A percentile compares a stretch with the other conserved stretches of the same genome.
These are phyloP conservation scores for Phytopythium boreale DNA, from an alignment of 352 stramenopile genomes.

Conservation along the genomic window DNA sequence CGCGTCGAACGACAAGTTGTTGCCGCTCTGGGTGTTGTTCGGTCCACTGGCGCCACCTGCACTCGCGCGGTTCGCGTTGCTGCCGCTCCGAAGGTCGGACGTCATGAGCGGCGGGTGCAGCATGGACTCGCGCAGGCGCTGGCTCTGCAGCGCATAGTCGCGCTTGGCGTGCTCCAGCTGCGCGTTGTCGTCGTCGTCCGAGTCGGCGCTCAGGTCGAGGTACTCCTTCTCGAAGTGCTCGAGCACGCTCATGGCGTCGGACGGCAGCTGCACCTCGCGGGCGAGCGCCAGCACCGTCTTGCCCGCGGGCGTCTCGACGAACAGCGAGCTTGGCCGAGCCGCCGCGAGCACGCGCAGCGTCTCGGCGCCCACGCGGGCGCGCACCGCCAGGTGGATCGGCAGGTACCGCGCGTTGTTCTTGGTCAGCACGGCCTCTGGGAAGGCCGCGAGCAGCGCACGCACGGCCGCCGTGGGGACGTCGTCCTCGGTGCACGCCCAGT, in stretches of 20 bases:
- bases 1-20: slow-evolving; percentile 2
- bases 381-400: slow-evolving; percentile 81
- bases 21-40: slow-evolving; percentile 3
- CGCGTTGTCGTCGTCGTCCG: slow-evolving; percentile 48
- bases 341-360: slow-evolving; percentile 61
- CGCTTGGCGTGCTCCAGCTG: slow-evolving; percentile 71
- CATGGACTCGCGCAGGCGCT: slow-evolving; percentile 75
- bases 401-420: slow-evolving; percentile 84
- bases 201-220: slow-evolving; percentile 51
- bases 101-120: slow-evolving; percentile 36
- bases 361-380: slow-evolving; percentile 42
- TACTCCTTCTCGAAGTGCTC: slow-evolving; percentile 70
- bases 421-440: slow-evolving; percentile 71
- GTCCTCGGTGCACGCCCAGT: slow-evolving; percentile 83
- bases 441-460: slow-evolving; percentile 59
- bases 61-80: slow-evolving; percentile 1
- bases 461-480: slow-evolving; percentile 64
- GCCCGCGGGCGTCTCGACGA: slow-evolving; percentile 67
- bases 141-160: slow-evolving; percentile 73
- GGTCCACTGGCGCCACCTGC: background rate
- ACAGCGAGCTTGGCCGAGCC: slow-evolving; percentile 58
- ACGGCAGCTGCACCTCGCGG: slow-evolving; percentile 45
- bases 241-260: slow-evolving; percentile 54
- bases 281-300: slow-evolving; percentile 72
- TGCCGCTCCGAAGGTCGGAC: background rate